Evolutionary conservation across 176 grass and related monocot genomes (phyloP), one percentile per base, ranked within the genome.

Genomic region (Musa troglodytarum): DNA sequence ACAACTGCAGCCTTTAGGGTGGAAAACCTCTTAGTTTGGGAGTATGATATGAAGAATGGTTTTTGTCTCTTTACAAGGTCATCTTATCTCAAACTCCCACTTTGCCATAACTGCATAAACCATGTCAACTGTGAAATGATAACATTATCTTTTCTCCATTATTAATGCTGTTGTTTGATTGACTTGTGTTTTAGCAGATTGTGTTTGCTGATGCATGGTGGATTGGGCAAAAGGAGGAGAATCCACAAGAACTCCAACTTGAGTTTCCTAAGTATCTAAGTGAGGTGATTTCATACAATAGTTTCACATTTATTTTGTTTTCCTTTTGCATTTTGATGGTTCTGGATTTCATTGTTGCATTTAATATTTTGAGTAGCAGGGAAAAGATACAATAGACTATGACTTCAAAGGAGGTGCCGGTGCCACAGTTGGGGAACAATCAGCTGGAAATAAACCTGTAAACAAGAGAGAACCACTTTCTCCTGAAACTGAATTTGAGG

Each of bases 371-470:
- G 71, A 49, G 79, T 75, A 86, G 29, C 79, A 90, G 85, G 81
- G 79, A 4, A 85, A 63, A 49, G 65, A 19, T 1, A 52, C 63
- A 14, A 72, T 79, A 78, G 94, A 98, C n/a, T 87, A 65, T 72
- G 90, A 93, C 82, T 98, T 98, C 73, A 98, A 90, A 84, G 94
- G 94, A 71, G 94, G 94, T 57, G 94, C 90, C 57, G 94, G 94
- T 76, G 84, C 74, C 52, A 52, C 76, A 22, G 19, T 70, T 58
- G 80, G 80, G 2, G 88, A 86, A 69, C 52, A 76, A 82, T 51
- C 29, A 15, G 59, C 49, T 25, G 72, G 1, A 43, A 83, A 54
- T 49, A 87, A 76, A 49, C 72, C 69, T 72, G 56, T 11, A 86
- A 93, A 85, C 71, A 68, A 55, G 19, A 69, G 53, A 63, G 87